phyloP scores from a whole-genome alignment of 352 stramenopile species.

The Pythium sukuiense region DNA sequence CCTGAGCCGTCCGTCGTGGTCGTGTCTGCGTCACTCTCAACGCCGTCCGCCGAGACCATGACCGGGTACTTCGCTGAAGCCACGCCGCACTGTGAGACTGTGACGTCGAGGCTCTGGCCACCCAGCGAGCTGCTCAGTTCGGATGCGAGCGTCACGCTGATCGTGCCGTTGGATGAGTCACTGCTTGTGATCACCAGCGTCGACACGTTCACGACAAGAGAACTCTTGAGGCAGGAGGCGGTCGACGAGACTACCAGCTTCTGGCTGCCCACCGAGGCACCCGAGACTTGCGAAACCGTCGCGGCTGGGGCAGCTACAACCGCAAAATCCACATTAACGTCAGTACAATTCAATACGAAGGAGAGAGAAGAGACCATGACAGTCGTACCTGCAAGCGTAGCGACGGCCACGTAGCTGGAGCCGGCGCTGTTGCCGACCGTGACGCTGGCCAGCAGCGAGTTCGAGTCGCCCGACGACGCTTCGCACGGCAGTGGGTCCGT shows the following conservation, averaged over 20 bases:
- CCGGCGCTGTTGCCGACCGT: constrained; percentile 48
- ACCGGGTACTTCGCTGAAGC: constrained; percentile 8
- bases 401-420: constrained; percentile 51
- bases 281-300: constrained; percentile 11
- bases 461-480: constrained; percentile 31
- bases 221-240: constrained; percentile 11
- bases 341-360: not conserved
- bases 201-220: constrained; percentile 17
- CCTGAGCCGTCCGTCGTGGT: constrained; percentile 6
- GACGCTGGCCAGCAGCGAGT: constrained; percentile 47
- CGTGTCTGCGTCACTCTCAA: not conserved
- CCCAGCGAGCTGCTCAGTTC: constrained; percentile 5
- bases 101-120: constrained; percentile 18
- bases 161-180: constrained; percentile 6
- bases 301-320: constrained; percentile 15
- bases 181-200: not conserved
- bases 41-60: constrained; percentile 8
- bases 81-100: constrained; percentile 21
- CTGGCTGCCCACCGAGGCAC: constrained; percentile 12
- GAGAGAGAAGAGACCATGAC: not conserved
- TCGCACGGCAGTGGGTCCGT: constrained; percentile 48
- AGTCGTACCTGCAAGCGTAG: constrained; percentile 35
- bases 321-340: not conserved
- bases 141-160: constrained; percentile 15
- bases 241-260: constrained; percentile 17